phyloP scores from a whole-genome alignment of 1,284 basidiomycete species.

The Bjerkandera adusta region DNA sequence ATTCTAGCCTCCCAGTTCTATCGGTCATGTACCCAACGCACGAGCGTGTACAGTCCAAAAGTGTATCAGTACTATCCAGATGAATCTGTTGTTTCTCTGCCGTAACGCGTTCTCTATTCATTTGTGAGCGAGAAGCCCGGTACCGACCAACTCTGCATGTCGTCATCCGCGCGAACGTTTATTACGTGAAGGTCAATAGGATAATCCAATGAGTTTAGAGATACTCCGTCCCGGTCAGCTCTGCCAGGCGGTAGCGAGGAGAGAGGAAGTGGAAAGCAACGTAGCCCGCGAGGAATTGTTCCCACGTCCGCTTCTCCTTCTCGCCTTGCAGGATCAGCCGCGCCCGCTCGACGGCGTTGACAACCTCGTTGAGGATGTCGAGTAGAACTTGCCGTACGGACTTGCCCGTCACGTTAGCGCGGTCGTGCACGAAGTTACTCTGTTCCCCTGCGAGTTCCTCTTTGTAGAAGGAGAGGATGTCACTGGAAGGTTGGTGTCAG shows the following conservation, averaged over 20 bases:
- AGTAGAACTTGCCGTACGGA: slow-evolving; percentile 4
- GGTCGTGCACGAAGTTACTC: slow-evolving; percentile 16
- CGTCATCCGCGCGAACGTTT: no score
- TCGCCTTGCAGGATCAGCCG: slow-evolving; percentile 15
- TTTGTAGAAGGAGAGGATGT: slow-evolving; percentile 19
- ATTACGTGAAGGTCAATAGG: no score
- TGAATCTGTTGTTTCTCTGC: no score
- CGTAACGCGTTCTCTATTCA: no score
- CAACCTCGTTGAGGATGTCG: slow-evolving; percentile 15
- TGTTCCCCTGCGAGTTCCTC: slow-evolving; percentile 14
- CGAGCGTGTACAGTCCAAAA: no score
- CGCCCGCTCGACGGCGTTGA: slow-evolving; percentile 13
- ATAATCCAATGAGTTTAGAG: no score
- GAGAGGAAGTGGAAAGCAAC: slow-evolving; percentile 13
- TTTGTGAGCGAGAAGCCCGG: no score
- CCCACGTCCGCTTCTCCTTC: slow-evolving; percentile 15
- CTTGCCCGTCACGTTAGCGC: slow-evolving; percentile 12
- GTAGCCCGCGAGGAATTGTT: slow-evolving; percentile 19
- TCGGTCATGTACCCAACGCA: no score
- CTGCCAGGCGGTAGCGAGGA: slow-evolving; percentile 9
- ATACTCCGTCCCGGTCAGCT: slow-evolving; percentile 9
- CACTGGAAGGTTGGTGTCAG: slow-evolving; percentile 7
- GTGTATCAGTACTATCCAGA: no score
- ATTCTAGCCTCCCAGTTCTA: no score
- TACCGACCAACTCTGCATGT: no score